Evolutionary conservation across 345 rosid species (phyloP).

Genomic region (Adansonia digitata): DNA sequence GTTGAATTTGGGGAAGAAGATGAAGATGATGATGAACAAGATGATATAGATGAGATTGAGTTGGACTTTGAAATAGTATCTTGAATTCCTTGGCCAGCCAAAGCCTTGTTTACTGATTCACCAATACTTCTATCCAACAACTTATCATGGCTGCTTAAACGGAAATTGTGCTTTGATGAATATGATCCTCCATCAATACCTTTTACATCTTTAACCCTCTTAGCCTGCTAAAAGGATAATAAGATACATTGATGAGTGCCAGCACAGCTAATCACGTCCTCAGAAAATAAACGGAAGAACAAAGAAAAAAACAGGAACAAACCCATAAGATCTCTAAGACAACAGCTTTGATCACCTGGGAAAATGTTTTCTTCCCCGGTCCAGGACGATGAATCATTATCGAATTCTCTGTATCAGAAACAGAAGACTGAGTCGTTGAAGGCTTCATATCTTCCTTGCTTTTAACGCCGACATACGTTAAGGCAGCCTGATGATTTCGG

Average conservation of each 20-base stretch:
- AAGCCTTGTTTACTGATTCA: background rate
- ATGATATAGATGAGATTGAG: background rate
- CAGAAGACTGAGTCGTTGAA: background rate
- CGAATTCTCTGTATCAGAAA: conserved; percentile 8
- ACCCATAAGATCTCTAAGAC: conserved; percentile 36
- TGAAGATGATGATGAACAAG: background rate
- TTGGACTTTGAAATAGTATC: background rate
- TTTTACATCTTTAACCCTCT: conserved; percentile 22
- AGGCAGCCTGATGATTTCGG: background rate
- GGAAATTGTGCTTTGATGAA: conserved; percentile 8
- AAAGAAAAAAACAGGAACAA: background rate
- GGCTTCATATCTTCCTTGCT: conserved; percentile 2
- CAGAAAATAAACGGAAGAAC: background rate
- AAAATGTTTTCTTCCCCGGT: conserved; percentile 16
- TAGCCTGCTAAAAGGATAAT: conserved; percentile 13
- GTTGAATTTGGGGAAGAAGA: conserved; percentile 6
- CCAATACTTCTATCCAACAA: background rate
- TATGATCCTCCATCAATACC: conserved; percentile 9
- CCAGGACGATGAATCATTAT: conserved; percentile 7
- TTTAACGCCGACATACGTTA: background rate
- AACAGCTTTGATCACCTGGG: conserved; percentile 33
- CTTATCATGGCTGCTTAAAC: background rate
- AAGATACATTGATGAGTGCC: background rate
- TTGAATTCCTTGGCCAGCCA: background rate
- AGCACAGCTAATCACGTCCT: background rate